Base-by-base conservation (phyloP, 345 rosid species). In the Mangifera indica region DNA sequence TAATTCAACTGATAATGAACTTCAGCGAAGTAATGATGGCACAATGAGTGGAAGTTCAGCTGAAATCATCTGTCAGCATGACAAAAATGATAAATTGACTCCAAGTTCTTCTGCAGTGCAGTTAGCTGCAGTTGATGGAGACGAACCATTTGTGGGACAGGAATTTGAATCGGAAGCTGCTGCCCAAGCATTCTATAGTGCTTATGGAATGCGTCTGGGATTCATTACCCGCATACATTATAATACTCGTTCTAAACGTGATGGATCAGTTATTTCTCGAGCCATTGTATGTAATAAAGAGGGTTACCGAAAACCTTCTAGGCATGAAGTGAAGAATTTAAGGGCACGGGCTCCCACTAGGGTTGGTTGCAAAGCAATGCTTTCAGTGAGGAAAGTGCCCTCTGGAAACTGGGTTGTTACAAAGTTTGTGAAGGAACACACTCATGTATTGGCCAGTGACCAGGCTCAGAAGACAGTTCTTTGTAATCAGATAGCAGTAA, bases 251-350 rank as follows among this genome's bases (percentile, higher is more conserved):
- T 44, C 63, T 10, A 74, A 68, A 21, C 48, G 53, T 34, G 76
- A 77, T 44, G 73, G 80, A 26, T 53, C 69, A 7, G 37, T 77
- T 13, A 40, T 77, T 54, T 53, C 65, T 5, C 53, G 60, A 72
- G 60, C 73, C 37, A 59, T 77, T 9, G 80, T 77, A 9, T 67
- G 76, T 72, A 77, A 69, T 62, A 77, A 72, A 72, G 80, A 67
- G 72, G 80, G 76, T 26, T 72, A 48, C 21, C 63, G 58, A 25
- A 77, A 69, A 62, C 57, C 67, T 54, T 7, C 69, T 10, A 29
- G 54, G 68, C 61, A 29, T 60, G 63, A 42, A 7, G 53, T 63
- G 67, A 51, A 40, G 56, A 45, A 64, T 54, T 21, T 24, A 32
- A 76, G 60, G 68, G 22, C 45, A 20, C 54, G 63, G 15, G 56